Base-by-base conservation (phyloP, 2,329 filamentous ascomycete genomes). In the Ceratocystis huliohia region DNA sequence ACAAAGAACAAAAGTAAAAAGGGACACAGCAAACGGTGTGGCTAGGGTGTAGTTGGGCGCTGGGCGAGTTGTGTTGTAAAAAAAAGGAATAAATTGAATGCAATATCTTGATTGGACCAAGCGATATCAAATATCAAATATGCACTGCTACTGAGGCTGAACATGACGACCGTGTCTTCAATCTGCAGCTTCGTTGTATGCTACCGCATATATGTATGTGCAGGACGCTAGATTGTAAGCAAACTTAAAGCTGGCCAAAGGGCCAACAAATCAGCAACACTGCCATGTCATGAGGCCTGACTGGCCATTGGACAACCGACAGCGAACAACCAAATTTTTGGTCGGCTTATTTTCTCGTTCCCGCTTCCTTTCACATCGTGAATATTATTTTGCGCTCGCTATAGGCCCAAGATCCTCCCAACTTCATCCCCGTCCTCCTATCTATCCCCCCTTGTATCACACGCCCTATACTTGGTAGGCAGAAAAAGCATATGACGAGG, bases 141-240 rank as follows among this genome's bases (percentile, higher is more conserved):
- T 59, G 53, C 53, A 59, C 53, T 59, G 5, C 28, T 30, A 59
- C 53, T 25, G 3, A n/a, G 6, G 25, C 48, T 53, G 20, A 53
- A 53, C 48, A 59, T 33, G 25, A 59, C 15, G 53, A 33, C n/a
- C 28, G 25, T 17, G 53, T 30, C 28, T 10, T 33, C 25, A 59
- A 62, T 5, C 33, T 62, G 41, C 59, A 62, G n/a, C 10, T 62
- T 20, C 44, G 59, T 17, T 44, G 20, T 62, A n/a, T 62, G n/a
- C 20, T 20, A 25, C 33, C 22, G 41, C 15, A 41, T 15, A 8
- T 17, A 17, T 61, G 57, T 33, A 62, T 45, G 41, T 62, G 6
- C 6, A 33, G 20, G 41, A 41, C 13, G 1, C 46, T 17, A 17
- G 22, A 30, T 8, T 59, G 25, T 59, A 8, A 33, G 53, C 25